Conservation (phyloP, 2,329 filamentous ascomycete genomes). For the Phoma sp. region DNA sequence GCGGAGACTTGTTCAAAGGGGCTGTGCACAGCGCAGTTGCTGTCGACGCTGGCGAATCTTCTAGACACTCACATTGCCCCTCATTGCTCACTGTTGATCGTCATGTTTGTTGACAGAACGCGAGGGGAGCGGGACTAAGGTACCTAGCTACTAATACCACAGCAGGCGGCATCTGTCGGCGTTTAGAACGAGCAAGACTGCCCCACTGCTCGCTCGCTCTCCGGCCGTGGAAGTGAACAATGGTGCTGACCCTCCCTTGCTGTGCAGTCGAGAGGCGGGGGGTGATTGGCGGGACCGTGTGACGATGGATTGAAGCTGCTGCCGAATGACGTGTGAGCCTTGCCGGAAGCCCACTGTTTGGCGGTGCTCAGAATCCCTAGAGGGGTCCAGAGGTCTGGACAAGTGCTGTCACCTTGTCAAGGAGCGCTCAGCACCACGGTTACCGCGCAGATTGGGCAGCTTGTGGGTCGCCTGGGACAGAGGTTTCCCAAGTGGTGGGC, state of each 20-base stretch:
- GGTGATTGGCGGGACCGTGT: constrained; percentile 20
- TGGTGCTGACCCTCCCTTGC: constrained; percentile 29
- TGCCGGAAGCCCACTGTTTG: constrained; percentile 18
- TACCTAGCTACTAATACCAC: neutral
- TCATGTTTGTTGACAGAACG: constrained; percentile 1
- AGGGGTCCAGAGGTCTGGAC: constrained; percentile 20
- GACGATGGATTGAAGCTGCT: constrained; percentile 22
- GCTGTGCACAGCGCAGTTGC: constrained; percentile 2
- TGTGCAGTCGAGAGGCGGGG: constrained; percentile 15
- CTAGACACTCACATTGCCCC: neutral
- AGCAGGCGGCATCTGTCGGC: constrained; percentile 17
- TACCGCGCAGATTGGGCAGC: constrained; percentile 26
- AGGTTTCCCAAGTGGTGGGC: constrained; percentile 11
- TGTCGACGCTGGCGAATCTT: neutral
- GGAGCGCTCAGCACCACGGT: constrained; percentile 74
- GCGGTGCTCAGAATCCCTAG: constrained; percentile 22
- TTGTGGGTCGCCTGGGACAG: constrained; percentile 21
- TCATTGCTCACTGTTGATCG: neutral
- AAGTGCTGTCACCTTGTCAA: constrained; percentile 59
- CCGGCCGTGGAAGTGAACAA: constrained; percentile 25
- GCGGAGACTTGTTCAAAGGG: neutral
- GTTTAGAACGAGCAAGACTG: constrained; percentile 12
- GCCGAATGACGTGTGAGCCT: constrained; percentile 35
- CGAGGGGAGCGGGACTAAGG: constrained; percentile 1
- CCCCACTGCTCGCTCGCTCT: constrained; percentile 18